Percentiles rank a stretch among this genome's conserved stretches.
Conservation (phyloP, 495 filamentous ascomycete species). For the Hypoxylon intermedium region DNA sequence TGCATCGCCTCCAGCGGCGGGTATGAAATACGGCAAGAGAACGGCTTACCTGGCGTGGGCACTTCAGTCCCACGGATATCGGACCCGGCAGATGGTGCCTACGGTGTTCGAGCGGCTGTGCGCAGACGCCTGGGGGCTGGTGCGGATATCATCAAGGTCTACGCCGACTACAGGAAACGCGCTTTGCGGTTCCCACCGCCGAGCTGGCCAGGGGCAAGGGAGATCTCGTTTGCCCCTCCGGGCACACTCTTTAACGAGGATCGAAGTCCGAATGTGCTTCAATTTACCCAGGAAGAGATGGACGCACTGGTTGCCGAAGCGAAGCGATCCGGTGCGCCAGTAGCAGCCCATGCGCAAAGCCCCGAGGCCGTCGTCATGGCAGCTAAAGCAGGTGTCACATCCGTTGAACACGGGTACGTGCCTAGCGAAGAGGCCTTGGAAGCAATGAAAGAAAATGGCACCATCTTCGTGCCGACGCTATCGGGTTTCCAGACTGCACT, state of each 20-base stretch:
- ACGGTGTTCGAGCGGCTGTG: slow-evolving; percentile 54
- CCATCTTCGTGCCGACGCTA: slow-evolving; percentile 60
- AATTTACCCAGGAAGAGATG: slow-evolving; percentile 60
- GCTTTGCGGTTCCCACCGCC: slow-evolving; percentile 52
- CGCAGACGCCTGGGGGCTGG: slow-evolving; percentile 56
- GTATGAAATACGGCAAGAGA: slow-evolving; percentile 58
- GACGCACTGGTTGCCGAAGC: slow-evolving; percentile 58
- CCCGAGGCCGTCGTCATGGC: slow-evolving; percentile 55
- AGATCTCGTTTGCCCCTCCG: slow-evolving; percentile 28
- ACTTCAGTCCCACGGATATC: slow-evolving; percentile 47
- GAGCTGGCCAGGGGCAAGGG: slow-evolving; percentile 28
- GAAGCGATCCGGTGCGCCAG: slow-evolving; percentile 46
- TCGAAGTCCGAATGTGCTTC: slow-evolving; percentile 51
- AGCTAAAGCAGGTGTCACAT: slow-evolving; percentile 57
- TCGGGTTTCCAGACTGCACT: slow-evolving; percentile 46
- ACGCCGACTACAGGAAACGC: slow-evolving; percentile 59
- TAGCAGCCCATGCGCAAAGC: slow-evolving; percentile 55
- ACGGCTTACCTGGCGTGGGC: slow-evolving; percentile 38
- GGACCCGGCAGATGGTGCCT: slow-evolving; percentile 54
- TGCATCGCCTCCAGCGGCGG: slow-evolving; percentile 56
- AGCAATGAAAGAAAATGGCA: slow-evolving; percentile 47
- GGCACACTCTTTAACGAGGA: slow-evolving; percentile 38
- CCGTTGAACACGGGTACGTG: slow-evolving; percentile 58
- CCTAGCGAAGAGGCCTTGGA: slow-evolving; percentile 45
- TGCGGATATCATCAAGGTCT: slow-evolving; percentile 62